Percentiles rank a stretch among this genome's conserved stretches.
Evolutionary conservation across 2,329 filamentous ascomycete genomes (phyloP).

Genomic region (Ophiostoma ulmi): DNA sequence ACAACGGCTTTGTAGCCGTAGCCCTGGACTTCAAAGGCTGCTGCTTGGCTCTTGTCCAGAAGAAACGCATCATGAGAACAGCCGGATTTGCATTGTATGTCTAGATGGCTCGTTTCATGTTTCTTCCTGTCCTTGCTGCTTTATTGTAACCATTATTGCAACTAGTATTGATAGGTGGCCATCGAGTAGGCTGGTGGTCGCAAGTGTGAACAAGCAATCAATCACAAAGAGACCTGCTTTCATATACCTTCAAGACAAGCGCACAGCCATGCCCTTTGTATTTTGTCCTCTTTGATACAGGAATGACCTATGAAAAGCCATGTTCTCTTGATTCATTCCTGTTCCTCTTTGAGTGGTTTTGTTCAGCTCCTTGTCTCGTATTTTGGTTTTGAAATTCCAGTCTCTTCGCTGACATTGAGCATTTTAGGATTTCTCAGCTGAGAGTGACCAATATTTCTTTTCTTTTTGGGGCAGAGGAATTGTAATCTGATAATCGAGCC

Average conservation of each 20-base stretch:
- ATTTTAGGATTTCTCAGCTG: not conserved
- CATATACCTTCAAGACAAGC: not conserved
- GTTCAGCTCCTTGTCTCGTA: not conserved
- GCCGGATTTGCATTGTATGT: too few relatives aligned
- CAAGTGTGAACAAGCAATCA: not conserved
- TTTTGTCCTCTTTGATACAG: not conserved
- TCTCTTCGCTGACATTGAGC: not conserved
- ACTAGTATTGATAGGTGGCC: not conserved
- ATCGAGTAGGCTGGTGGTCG: not conserved
- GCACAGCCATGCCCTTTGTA: not conserved
- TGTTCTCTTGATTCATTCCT: not conserved
- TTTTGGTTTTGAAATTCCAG: not conserved
- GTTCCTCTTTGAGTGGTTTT: not conserved
- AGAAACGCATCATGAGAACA: not conserved
- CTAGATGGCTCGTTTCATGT: not conserved
- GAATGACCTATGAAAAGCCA: not conserved
- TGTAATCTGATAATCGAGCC: not conserved
- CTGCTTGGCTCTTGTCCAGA: not conserved
- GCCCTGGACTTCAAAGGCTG: not conserved
- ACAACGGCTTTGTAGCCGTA: not conserved
- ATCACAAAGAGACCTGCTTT: not conserved
- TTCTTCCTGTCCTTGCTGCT: not conserved
- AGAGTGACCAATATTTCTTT: not conserved
- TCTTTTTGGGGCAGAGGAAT: not conserved
- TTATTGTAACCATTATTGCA: not conserved